Evolutionary conservation across 83 land plant species (phyloP), one percentile per base, ranked within the genome.

Genomic region (Thuja plicata): DNA sequence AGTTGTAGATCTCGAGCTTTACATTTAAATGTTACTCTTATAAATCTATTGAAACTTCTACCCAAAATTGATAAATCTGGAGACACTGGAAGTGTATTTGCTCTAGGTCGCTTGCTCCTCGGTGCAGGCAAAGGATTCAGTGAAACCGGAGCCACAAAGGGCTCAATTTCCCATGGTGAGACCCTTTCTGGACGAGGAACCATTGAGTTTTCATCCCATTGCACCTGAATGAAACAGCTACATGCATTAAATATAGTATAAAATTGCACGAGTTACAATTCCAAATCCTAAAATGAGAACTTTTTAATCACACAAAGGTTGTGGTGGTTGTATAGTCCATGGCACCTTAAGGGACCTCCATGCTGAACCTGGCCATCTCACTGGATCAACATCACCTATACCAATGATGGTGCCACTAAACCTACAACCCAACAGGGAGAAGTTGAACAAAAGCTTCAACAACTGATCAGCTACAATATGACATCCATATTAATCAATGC

Each of bases 291-390:
- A 76, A 76, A 15, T 8, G 12, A 13, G 78, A 9, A 32, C 32
- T 74, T 16, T 3, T 9, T 74, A 74, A 74, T 12, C 35, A 74
- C 32, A 70, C 37, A 74, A n/a, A 30, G 35, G 11, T 30, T 30
- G n/a, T 74, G 32, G 3, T 74, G 78, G 3, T 35, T 35, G 79
- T 17, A 76, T 34, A 76, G 38, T 76, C 79, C 6, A 9, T 76
- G n/a, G 48, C 35, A 97, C 98, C 98, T 96, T 96, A 30, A 98
- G 88, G 11, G 97, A 94, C 90, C 99, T 91, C 99, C 99, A 98
- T 78, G 91, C 91, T 71, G 99, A 98, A 40, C 89, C 90, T 38
- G 94, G 91, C 98, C 98, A 98, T 9, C 91, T 90, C 12, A 92
- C 86, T 79, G 96, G 87, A 83, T 82, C 87, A 41, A 86, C 89